Base-by-base conservation (phyloP, 345 rosid genomes). In the Hypericum androsaemum region DNA sequence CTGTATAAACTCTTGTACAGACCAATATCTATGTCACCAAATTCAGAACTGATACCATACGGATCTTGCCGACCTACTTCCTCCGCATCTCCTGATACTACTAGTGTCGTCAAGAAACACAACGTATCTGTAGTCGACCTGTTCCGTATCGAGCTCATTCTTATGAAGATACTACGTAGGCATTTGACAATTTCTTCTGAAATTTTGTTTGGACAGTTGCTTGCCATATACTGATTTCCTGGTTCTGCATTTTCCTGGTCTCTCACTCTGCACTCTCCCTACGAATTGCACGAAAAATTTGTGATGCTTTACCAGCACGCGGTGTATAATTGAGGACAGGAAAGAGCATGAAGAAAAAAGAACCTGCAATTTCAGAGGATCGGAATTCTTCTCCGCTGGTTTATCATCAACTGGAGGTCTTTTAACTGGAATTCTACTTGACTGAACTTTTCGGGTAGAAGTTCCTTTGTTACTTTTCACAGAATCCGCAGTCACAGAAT, bases 161-260 rank as follows among this genome's bases (percentile, higher is more conserved):
- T 70, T 40, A 69, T 54, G 66, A 80, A 70, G 57, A 86, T 80
- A 71, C 52, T 78, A 10, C 79, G 65, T 38, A 86, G 63, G 68
- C 85, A 89, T 73, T 66, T 82, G 16, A 84, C 66, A 40, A 83
- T 65, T 51, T 82, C 81, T 70, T 83, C 94, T 0, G 95, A 86
- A 40, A 77, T 55, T 65, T 71, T 78, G 73, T 81, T 83, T 5
- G 97, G 88, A 14, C 32, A 22, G 32, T 22, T 22, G 32, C 4
- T 64, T 56, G 42, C 70, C 47, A 39, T 62, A 57, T 49, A 58
- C 66, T 14, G 38, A 8, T 7, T 68, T 39, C 67, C 73, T 32
- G 47, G 64, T 52, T 75, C 78, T 53, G 73, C 77, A 64, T 57
- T 77, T 54, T 66, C 75, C 61, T 56, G 68, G 56, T 55, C 58